Evolutionary conservation across 306 rosid genomes (phyloP), one percentile per base, ranked within the genome.

Genomic region (Notholithocarpus densiflorus): DNA sequence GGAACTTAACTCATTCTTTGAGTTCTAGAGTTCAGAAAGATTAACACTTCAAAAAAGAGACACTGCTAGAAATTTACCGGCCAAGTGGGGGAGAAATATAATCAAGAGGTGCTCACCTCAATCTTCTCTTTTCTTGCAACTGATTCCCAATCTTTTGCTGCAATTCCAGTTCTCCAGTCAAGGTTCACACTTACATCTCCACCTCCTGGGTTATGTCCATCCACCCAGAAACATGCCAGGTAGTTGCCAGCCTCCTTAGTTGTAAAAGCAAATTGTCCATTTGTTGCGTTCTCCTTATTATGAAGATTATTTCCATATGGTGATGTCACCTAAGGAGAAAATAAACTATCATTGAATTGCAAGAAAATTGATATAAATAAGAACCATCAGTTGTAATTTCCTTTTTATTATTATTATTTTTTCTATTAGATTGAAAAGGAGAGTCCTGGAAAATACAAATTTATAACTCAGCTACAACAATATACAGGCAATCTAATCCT

Each of bases 91-190:
- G 48, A 73, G 43, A 40, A 73, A 59, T 48, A 55, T 37, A 74
- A 61, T 60, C 27, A n/a, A 55, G 1, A 27, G 66, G 73, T 32
- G 69, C 76, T 81, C 70, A 93, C 99, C 93, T 91, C 98, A 72
- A 95, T 86, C 90, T 93, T 95, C 85, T 95, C 99, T 77, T 91
- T 93, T 83, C 82, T 95, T 40, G 99, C 99, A 68, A 95, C 98
- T 13, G 99, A 82, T 62, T 93, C 99, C 99, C 99, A 95, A 83
- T 95, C 99, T 87, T 90, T 93, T 29, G 99, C 96, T 20, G 96
- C 98, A 83, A 95, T 83, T 65, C 99, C 99, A 17, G 90, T 93
- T 91, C 80, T 95, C 99, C 99, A 93, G 76, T 95, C 99, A 81
- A 95, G 87, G 86, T 90, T 90, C 64, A 95, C 83, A 80, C 88